Evolutionary conservation across 495 filamentous ascomycete genomes (phyloP), one percentile per base, ranked within the genome.

Genomic region (Cryomyces antarcticus): DNA sequence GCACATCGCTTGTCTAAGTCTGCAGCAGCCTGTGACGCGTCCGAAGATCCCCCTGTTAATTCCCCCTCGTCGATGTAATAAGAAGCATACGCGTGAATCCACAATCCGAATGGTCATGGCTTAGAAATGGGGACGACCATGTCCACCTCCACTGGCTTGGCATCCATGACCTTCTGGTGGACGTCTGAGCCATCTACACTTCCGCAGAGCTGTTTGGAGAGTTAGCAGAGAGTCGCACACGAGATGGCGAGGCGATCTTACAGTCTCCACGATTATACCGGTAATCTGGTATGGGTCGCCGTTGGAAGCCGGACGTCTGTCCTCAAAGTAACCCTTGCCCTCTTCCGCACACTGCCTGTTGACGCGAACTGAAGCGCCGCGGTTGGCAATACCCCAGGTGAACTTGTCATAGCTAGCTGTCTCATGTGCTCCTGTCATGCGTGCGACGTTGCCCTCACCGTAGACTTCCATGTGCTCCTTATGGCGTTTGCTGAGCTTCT

Each of bases 251-350:
- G 5, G 13, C 5, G 7, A 46, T 24, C 55, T 56, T 41, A 58
- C 53, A 47, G 79, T 82, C 70, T 86, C 79, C 62, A 87, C 81
- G 56, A 92, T 80, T 58, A 93, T 89, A 57, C 82, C 82, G 46
- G 84, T 92, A 58, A 93, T 86, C 67, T 86, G 87, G 68, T 97
- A 97, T 28, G 89, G 89, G 65, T 92, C 85, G 49, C 77, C 89
- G 60, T 97, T 97, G 57, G 79, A 87, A 37, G 89, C 89, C 38
- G 89, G 89, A 52, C 89, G 72, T 58, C 89, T 77, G 54, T 97
- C 89, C 70, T 97, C 89, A 50, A 97, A 95, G 74, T 97, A 97
- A 52, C 89, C 89, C 67, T 82, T 92, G 63, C 85, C 86, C 61
- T 94, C 86, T 61, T 84, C 83, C 42, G 80, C 89, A 58, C 70